phyloP scores from a whole-genome alignment of 495 filamentous ascomycete genomes.

The Hypoxylon intermedium region DNA sequence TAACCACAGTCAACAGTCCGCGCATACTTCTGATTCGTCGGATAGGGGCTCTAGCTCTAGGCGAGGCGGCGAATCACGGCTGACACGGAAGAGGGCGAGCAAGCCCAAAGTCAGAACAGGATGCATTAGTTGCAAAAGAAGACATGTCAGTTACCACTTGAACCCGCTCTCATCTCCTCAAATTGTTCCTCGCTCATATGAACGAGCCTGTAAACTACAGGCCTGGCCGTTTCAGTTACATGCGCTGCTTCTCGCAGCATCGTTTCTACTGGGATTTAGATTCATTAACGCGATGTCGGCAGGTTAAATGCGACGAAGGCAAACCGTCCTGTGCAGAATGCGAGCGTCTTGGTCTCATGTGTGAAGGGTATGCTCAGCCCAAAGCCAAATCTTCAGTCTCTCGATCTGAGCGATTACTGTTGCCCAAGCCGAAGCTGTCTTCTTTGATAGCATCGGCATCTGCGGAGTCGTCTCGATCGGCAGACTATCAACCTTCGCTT shows the following conservation, averaged over 20 bases:
- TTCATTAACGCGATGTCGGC: constrained; percentile 17
- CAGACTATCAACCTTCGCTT: constrained; percentile 1
- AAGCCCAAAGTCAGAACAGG: constrained; percentile 42
- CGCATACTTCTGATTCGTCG: constrained; percentile 27
- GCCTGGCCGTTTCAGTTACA: background rate
- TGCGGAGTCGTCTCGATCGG: constrained; percentile 8
- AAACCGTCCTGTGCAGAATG: constrained; percentile 39
- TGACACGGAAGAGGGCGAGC: constrained; percentile 37
- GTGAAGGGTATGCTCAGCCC: constrained; percentile 37
- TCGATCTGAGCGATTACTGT: constrained; percentile 28
- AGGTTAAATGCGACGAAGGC: constrained; percentile 42
- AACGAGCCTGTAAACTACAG: background rate
- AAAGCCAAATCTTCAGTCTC: constrained; percentile 17
- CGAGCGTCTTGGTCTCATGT: constrained; percentile 36
- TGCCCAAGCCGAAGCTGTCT: constrained; percentile 35
- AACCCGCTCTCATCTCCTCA: background rate
- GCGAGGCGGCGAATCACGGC: constrained; percentile 15
- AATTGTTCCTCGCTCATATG: background rate
- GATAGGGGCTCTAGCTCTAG: constrained; percentile 19
- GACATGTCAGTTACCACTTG: constrained; percentile 33
- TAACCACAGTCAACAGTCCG: constrained; percentile 21
- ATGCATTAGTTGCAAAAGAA: constrained; percentile 39
- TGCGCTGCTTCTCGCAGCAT: background rate
- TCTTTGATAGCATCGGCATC: constrained; percentile 1
- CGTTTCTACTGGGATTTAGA: background rate